These are phyloP conservation scores for Penicillium sp. DNA, from an alignment of 2,329 filamentous ascomycete species.

Conservation along the genomic window DNA sequence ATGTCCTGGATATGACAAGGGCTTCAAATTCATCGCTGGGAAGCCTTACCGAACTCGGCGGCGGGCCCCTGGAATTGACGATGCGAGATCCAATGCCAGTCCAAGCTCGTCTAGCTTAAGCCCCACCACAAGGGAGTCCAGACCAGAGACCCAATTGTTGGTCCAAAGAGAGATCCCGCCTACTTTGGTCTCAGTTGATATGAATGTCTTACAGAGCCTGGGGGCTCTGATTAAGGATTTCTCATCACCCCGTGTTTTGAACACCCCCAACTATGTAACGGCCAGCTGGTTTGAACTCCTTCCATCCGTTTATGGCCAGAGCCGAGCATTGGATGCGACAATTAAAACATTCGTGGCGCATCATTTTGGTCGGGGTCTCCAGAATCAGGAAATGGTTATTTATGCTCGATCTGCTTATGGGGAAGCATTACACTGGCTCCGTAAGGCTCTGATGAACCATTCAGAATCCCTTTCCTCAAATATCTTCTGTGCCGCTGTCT, in stretches of 20 bases:
- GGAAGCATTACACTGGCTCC: constrained; percentile 25
- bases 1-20: constrained; percentile 36
- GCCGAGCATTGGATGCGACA: constrained; percentile 23
- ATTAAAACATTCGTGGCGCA: constrained; percentile 29
- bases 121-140: not conserved
- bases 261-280: constrained; percentile 16
- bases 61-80: not conserved
- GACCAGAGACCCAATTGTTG: not conserved
- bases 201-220: constrained; percentile 26
- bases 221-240: constrained; percentile 24
- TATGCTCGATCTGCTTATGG: constrained; percentile 28
- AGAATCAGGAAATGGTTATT: constrained; percentile 21
- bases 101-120: not conserved
- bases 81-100: not conserved
- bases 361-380: constrained; percentile 22
- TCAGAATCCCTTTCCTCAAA: constrained; percentile 26
- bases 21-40: constrained; percentile 36
- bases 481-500: constrained; percentile 30
- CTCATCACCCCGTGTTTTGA: constrained; percentile 17
- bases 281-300: constrained; percentile 27
- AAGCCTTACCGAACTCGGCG: constrained; percentile 28
- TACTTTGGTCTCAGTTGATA: constrained; percentile 5
- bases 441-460: constrained; percentile 17
- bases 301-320: constrained; percentile 27
- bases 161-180: not conserved